Conservation (phyloP, 306 rosid genomes). For the Vigna reflexopilosa region DNA sequence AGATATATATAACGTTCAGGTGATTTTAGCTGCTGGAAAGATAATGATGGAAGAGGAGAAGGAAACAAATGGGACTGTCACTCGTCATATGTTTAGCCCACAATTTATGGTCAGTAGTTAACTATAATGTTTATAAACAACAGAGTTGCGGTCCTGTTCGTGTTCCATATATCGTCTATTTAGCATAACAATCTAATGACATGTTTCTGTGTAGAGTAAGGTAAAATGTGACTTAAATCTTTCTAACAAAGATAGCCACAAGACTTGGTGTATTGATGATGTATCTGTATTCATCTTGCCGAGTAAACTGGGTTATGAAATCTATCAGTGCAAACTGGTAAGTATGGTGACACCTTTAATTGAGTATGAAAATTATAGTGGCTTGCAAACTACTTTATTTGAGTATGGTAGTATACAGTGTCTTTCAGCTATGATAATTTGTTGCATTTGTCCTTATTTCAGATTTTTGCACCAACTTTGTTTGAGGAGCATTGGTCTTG, state of each 20-base stretch:
- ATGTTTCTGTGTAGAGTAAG: conserved; percentile 34
- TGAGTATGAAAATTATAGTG: background rate
- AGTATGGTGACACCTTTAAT: conserved; percentile 1
- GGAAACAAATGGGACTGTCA: conserved; percentile 30
- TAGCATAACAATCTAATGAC: conserved; percentile 18
- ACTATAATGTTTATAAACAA: background rate
- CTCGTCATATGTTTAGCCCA: conserved; percentile 41
- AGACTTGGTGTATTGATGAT: conserved; percentile 39
- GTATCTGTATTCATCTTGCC: conserved; percentile 27
- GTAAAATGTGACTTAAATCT: conserved; percentile 4
- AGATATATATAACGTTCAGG: conserved; percentile 31
- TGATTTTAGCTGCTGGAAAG: conserved; percentile 40
- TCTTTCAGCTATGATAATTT: background rate
- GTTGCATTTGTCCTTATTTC: conserved; percentile 13
- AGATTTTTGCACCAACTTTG: conserved; percentile 40
- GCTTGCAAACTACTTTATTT: background rate
- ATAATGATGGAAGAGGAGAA: conserved; percentile 44
- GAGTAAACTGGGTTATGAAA: conserved; percentile 37
- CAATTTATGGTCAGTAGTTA: conserved; percentile 31
- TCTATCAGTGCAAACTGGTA: conserved; percentile 39
- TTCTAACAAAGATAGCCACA: conserved; percentile 29
- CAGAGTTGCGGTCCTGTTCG: background rate
- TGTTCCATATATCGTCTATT: conserved; percentile 5
- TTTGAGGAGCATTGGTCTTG: conserved; percentile 43
- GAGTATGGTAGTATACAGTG: conserved; percentile 1